Percentiles rank a stretch among this genome's conserved stretches.
Conservation (phyloP, 257 asterid genomes). For the Rhazya stricta region DNA sequence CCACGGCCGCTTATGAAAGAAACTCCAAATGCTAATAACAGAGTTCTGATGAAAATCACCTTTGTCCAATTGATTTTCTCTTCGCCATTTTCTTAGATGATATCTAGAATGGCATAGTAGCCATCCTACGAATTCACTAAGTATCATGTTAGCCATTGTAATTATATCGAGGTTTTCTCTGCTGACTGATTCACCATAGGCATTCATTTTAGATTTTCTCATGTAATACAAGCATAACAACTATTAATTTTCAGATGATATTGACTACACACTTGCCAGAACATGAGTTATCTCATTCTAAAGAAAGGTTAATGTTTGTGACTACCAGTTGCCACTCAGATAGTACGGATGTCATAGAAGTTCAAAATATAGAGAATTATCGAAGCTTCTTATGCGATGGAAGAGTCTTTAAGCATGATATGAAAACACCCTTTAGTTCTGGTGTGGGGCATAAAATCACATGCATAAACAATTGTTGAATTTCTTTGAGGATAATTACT, state of each 20-base stretch:
- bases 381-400: constrained; percentile 5
- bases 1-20: not conserved
- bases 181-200: not conserved
- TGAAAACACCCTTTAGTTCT: not conserved
- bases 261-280: no score
- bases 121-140: not conserved
- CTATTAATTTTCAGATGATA: not conserved
- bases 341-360: not conserved
- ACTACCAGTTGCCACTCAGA: not conserved
- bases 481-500: not conserved
- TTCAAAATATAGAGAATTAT: not conserved
- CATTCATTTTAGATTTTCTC: not conserved
- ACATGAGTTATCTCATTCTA: not conserved
- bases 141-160: not conserved
- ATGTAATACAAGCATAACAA: not conserved
- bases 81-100: not conserved
- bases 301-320: not conserved
- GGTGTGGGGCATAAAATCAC: not conserved
- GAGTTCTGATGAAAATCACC: no score
- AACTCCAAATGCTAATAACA: not conserved
- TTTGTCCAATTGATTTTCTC: not conserved
- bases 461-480: not conserved
- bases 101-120: not conserved
- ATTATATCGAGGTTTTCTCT: not conserved
- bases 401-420: not conserved